Evolutionary conservation across 2,329 filamentous ascomycete genomes (phyloP).

Genomic region (Xylaria sp.): DNA sequence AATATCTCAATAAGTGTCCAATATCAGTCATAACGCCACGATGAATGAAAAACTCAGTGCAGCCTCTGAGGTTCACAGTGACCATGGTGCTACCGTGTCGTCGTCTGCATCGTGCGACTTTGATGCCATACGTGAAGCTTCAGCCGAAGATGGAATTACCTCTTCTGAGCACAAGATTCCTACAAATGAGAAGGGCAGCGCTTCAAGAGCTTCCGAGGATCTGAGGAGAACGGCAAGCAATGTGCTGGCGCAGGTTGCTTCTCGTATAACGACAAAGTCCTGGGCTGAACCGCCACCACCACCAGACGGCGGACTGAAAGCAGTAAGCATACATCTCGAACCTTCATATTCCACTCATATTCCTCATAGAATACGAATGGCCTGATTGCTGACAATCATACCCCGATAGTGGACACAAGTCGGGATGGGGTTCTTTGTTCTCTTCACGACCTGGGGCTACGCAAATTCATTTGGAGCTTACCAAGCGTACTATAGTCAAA

Average conservation of each 20-base stretch:
- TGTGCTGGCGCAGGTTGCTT: conserved; percentile 46
- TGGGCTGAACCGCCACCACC: conserved; percentile 48
- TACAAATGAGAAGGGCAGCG: conserved; percentile 22
- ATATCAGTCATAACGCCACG: conserved; percentile 36
- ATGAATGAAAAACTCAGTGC: conserved; percentile 41
- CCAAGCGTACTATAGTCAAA: conserved; percentile 57
- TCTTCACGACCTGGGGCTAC: conserved; percentile 60
- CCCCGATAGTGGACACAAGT: conserved; percentile 52
- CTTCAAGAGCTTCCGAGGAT: conserved; percentile 39
- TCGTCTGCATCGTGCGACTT: conserved; percentile 32
- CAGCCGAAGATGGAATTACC: conserved; percentile 20
- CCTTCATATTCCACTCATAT: background rate
- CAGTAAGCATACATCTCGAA: conserved; percentile 37
- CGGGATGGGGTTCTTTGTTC: conserved; percentile 52
- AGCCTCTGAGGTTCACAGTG: conserved; percentile 32
- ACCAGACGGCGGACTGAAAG: conserved; percentile 48
- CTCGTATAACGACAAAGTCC: conserved; percentile 47
- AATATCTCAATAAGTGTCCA: conserved; percentile 30
- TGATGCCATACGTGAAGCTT: conserved; percentile 26
- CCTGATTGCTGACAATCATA: conserved; percentile 6
- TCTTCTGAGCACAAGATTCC: background rate
- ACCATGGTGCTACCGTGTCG: conserved; percentile 37
- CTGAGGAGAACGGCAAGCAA: conserved; percentile 47
- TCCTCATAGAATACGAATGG: background rate
- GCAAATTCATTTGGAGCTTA: conserved; percentile 60